Conservation (phyloP, 2,329 filamentous ascomycete genomes). For the Xylaria sp. region DNA sequence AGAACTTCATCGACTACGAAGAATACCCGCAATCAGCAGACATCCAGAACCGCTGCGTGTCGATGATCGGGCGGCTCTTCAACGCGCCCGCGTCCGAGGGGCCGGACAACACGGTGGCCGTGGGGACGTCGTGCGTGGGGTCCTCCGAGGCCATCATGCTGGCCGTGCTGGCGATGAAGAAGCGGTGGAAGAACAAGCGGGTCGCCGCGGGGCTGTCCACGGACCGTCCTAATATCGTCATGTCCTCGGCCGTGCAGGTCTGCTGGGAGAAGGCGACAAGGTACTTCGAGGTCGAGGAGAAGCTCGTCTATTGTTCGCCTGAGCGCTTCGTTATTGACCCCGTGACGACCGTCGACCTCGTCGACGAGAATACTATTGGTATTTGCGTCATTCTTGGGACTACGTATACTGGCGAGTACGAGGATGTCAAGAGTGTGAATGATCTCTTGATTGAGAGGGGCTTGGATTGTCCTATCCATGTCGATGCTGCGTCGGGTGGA, state of each 20-base stretch:
- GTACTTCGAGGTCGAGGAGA: constrained; percentile 94
- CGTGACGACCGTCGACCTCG: constrained; percentile 67
- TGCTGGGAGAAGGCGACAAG: constrained; percentile 95
- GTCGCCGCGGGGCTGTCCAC: constrained; percentile 83
- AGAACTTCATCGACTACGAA: constrained; percentile 95
- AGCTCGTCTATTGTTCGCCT: constrained; percentile 73
- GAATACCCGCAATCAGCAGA: constrained; percentile 84
- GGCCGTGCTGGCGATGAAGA: constrained; percentile 91
- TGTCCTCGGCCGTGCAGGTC: constrained; percentile 95
- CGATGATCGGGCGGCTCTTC: constrained; percentile 91
- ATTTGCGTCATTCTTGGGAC: constrained; percentile 92
- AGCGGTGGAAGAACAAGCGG: constrained; percentile 88
- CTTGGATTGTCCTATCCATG: constrained; percentile 88
- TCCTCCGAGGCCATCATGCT: constrained; percentile 92
- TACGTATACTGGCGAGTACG: constrained; percentile 96
- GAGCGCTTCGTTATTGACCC: constrained; percentile 74
- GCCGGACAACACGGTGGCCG: constrained; percentile 69
- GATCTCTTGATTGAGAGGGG: constrained; percentile 80
- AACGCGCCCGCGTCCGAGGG: constrained; percentile 71
- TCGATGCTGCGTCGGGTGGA: constrained; percentile 91
- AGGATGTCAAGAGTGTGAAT: constrained; percentile 92
- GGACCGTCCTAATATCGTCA: constrained; percentile 89
- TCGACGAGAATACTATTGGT: constrained; percentile 82
- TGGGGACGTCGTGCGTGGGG: constrained; percentile 90
- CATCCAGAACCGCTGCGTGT: constrained; percentile 91